Base-by-base conservation (phyloP, 1,284 basidiomycete genomes). In the Irpex lacteus region DNA sequence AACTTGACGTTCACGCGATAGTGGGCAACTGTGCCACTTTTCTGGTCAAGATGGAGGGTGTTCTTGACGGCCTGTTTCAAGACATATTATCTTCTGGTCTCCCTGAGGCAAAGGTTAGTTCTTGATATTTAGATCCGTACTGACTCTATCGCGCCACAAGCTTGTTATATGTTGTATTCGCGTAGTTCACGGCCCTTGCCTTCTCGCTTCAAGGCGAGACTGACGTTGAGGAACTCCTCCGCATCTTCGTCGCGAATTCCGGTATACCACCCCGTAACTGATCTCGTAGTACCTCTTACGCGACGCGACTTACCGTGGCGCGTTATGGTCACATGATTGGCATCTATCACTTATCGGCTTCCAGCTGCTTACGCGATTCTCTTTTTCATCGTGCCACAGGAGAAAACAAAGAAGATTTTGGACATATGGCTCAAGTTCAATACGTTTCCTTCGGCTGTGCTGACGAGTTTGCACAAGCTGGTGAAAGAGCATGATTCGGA, bases 371-470 rank as follows among this genome's bases (percentile, higher is more conserved):
- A 61, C 49, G 37, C 38, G 38, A 57, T 26, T 19, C 18, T 56
- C 38, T 60, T 58, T 40, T 32, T 63, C 44, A 65, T 59, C 59
- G 37, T 59, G 37, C 61, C 47, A 47, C 82, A 98, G 95, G 96
- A 97, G 81, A 98, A 98, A 80, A 85, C 92, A 60, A 90, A 91
- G 82, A 98, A 97, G 80, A 88, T 98, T 72, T 85, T 95, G 78
- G 96, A 97, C 78, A 97, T 98, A 71, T 98, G 95, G 95, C 85
- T 84, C 73, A 96, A 95, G 77, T 86, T 87, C 66, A 85, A 82
- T 77, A 96, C 95, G 57, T 98, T 98, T 79, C 89, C 93, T 64
- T 74, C 87, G 69, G 74, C 82, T 69, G 84, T 91, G 69, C 78
- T 94, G 72, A 79, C 85, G 66, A 88, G 85, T 70, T 80, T 94